Percentiles rank a stretch among this genome's conserved stretches.
phyloP scores from a whole-genome alignment of 2,329 filamentous ascomycete genomes.

The Fusarium clavum region DNA sequence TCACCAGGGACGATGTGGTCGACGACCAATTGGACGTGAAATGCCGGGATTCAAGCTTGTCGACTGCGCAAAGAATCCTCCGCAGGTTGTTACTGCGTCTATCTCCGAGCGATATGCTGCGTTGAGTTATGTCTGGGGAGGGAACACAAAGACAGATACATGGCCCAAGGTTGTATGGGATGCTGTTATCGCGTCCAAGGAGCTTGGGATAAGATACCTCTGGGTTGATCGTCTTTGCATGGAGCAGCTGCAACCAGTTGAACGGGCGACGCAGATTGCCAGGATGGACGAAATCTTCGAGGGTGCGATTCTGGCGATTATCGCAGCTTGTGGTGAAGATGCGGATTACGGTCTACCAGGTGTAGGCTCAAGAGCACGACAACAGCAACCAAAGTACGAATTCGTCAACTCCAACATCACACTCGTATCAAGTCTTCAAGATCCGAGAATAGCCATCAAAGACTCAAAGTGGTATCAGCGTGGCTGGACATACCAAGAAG shows the following conservation, averaged over 20 bases:
- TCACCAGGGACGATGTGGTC: constrained; percentile 50
- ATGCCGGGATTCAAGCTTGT: constrained; percentile 50
- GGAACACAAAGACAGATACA: constrained; percentile 39
- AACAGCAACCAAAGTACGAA: constrained; percentile 49
- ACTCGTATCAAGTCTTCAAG: constrained; percentile 49
- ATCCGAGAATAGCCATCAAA: constrained; percentile 48
- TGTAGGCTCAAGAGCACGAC: constrained; percentile 45
- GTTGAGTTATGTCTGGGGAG: constrained; percentile 54
- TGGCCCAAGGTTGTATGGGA: constrained; percentile 52
- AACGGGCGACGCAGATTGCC: constrained; percentile 48
- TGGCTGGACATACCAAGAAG: constrained; percentile 57
- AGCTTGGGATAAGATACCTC: constrained; percentile 51
- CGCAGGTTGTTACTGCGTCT: constrained; percentile 45
- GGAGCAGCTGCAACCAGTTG: constrained; percentile 37
- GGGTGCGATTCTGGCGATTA: constrained; percentile 52
- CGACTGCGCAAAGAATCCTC: constrained; percentile 50
- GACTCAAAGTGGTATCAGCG: constrained; percentile 51
- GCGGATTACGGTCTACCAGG: constrained; percentile 53
- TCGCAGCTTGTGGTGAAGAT: constrained; percentile 52
- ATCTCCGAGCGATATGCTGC: constrained; percentile 49
- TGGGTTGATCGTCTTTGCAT: constrained; percentile 56
- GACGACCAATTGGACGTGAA: constrained; percentile 40
- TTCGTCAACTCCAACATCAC: constrained; percentile 50
- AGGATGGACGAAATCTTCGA: constrained; percentile 55
- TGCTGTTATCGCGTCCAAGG: constrained; percentile 47